These are phyloP conservation scores for Pythium sp. DNA, from an alignment of 352 stramenopile species.

Conservation along the genomic window DNA sequence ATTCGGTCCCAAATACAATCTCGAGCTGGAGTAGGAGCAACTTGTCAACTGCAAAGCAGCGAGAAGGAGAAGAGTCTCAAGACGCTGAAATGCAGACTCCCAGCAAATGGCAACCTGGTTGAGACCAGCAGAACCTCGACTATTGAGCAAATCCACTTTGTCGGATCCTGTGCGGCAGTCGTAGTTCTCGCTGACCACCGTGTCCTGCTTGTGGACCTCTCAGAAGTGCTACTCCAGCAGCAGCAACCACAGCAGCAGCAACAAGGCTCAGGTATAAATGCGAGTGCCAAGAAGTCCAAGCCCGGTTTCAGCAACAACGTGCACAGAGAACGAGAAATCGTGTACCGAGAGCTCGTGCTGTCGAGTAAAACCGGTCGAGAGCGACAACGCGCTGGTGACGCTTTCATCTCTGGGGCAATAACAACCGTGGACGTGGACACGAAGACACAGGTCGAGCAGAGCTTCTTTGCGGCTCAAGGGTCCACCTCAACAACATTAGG, in stretches of 20 bases:
- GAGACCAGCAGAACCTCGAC: not conserved
- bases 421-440: slow-evolving; percentile 6
- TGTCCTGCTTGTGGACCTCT: slow-evolving; percentile 38
- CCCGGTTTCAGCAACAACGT: not conserved
- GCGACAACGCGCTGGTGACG: not conserved
- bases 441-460: slow-evolving; percentile 15
- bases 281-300: slow-evolving; percentile 19
- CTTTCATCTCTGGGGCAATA: not conserved
- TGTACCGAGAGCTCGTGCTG: slow-evolving; percentile 34
- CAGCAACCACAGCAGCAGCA: not conserved
- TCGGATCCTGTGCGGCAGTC: slow-evolving; percentile 27
- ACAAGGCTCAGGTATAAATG: not conserved
- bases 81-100: slow-evolving; percentile 9
- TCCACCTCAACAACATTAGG: not conserved
- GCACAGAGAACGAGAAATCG: slow-evolving; percentile 23
- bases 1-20: not conserved
- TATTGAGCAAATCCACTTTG: slow-evolving; percentile 35
- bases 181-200: slow-evolving; percentile 27
- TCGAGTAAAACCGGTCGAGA: slow-evolving; percentile 18
- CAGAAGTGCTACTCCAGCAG: slow-evolving; percentile 18
- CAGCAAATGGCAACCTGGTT: not conserved
- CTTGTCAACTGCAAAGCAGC: not conserved
- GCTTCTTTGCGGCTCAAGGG: slow-evolving; percentile 7
- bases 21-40: not conserved
- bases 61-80: slow-evolving; percentile 1